phyloP scores from a whole-genome alignment of 2,329 filamentous ascomycete species.

The Helminthosporium solani region DNA sequence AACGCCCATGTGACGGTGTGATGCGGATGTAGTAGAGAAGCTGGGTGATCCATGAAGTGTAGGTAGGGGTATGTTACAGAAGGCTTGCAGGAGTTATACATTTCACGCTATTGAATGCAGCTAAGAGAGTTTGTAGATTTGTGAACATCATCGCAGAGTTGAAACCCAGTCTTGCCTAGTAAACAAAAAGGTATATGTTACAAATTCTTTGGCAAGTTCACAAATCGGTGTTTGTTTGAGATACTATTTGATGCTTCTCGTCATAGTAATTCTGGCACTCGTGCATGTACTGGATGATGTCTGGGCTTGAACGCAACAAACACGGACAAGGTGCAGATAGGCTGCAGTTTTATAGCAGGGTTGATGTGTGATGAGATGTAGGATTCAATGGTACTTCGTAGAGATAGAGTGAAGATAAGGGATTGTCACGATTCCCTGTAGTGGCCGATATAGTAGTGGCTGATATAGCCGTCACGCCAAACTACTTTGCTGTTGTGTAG shows the following conservation, averaged over 20 bases:
- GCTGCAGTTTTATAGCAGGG: too few species aligned
- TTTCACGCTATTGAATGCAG: conserved; percentile 15
- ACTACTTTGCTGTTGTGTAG: too few species aligned
- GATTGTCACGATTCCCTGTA: too few species aligned
- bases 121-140: neutral
- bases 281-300: neutral
- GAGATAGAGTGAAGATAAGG: too few species aligned
- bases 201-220: neutral
- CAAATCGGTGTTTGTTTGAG: neutral
- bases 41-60: neutral
- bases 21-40: neutral
- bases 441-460: too few species aligned
- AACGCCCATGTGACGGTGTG: neutral
- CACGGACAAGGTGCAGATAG: too few species aligned
- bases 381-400: too few species aligned
- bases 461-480: too few species aligned
- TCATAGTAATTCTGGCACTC: neutral
- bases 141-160: neutral
- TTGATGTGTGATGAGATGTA: too few species aligned
- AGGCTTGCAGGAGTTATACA: conserved; percentile 15
- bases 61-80: neutral
- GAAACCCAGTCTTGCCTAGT: neutral
- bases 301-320: neutral
- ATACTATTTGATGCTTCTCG: neutral
- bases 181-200: neutral